Base-by-base conservation (phyloP, 805 yeast genomes). In the Starmerella floris region DNA sequence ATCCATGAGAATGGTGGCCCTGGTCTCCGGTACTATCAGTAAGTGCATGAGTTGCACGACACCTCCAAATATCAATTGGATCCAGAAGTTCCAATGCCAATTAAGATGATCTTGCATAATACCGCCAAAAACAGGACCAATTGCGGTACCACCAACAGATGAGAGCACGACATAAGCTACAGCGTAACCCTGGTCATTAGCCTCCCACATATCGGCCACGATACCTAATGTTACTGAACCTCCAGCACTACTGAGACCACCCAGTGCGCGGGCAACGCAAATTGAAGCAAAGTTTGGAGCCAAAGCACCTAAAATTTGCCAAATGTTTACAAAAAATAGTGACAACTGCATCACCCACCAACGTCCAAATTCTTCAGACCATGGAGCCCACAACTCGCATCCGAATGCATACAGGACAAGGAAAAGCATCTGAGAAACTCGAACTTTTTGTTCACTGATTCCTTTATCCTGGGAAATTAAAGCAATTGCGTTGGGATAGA, bases 61-160 rank as follows among this genome's bases (percentile, higher is more conserved):
- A 3, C 72, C 79, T 49, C 74, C 74, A 49, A 73, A 62, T 20
- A 77, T 76, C 20, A 70, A 62, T 45, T 74, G 60, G 17, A 74
- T 66, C 68, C 74, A 73, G 53, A 77, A 73, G 40, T 69, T 69
- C 83, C 83, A 77, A 51, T 76, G 65, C 83, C 83, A 77, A 34
- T 61, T 56, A 23, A 62, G 56, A 35, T 67, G 56, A 30, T 73
- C 66, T 11, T 70, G 72, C 30, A 74, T 62, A 50, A 69, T 76
- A 1, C 82, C 79, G 4, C 79, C 64, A 19, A 68, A 61, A 10
- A 65, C 48, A 0, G 68, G 68, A 1, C 67, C 67, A 20, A 72
- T 58, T 2, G 68, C 60, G 2, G 76, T 74, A 9, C 77, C 78
- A 31, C 68, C 62, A 23, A 69, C 72, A 0, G 75, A 70, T 38